These are phyloP conservation scores for Exserohilum turcica DNA, from an alignment of 2,329 filamentous ascomycete genomes.

Conservation along the genomic window DNA sequence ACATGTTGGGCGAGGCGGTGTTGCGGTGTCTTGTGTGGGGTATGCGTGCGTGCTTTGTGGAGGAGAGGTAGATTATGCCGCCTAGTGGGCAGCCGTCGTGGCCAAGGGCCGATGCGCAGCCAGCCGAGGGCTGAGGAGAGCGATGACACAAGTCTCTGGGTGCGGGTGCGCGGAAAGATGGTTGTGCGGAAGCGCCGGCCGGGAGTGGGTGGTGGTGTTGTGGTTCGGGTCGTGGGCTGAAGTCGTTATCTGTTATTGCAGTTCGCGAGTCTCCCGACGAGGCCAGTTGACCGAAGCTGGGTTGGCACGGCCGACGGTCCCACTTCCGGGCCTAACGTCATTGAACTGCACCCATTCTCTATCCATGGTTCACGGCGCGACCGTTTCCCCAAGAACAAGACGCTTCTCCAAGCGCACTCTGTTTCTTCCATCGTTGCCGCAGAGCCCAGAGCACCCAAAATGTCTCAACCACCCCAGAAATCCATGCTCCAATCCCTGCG, in stretches of 20 bases:
- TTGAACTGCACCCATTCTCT: constrained; percentile 23
- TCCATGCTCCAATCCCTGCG: constrained; percentile 53
- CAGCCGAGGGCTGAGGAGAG: constrained; percentile 2
- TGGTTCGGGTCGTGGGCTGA: constrained; percentile 9
- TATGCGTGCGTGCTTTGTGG: constrained; percentile 2
- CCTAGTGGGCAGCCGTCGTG: constrained; percentile 11
- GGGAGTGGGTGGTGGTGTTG: constrained; percentile 3
- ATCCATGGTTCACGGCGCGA: constrained; percentile 3
- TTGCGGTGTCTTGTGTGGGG: constrained; percentile 7
- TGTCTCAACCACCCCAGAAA: constrained; percentile 49
- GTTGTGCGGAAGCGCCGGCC: background rate
- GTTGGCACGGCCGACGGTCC: constrained; percentile 23
- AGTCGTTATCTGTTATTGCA: constrained; percentile 24
- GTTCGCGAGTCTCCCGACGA: constrained; percentile 23
- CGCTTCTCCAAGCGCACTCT: background rate
- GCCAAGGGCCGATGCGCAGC: constrained; percentile 12
- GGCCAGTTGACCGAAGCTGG: constrained; percentile 38
- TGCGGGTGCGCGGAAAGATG: background rate
- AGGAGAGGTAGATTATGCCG: constrained; percentile 11
- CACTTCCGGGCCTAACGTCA: constrained; percentile 31
- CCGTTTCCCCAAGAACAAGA: background rate
- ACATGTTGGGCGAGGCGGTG: constrained; percentile 39
- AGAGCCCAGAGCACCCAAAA: constrained; percentile 18
- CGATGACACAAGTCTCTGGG: background rate
- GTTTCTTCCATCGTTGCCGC: background rate